These are phyloP conservation scores for Phytophthora citrophthora DNA, from an alignment of 352 stramenopile species.

Conservation along the genomic window DNA sequence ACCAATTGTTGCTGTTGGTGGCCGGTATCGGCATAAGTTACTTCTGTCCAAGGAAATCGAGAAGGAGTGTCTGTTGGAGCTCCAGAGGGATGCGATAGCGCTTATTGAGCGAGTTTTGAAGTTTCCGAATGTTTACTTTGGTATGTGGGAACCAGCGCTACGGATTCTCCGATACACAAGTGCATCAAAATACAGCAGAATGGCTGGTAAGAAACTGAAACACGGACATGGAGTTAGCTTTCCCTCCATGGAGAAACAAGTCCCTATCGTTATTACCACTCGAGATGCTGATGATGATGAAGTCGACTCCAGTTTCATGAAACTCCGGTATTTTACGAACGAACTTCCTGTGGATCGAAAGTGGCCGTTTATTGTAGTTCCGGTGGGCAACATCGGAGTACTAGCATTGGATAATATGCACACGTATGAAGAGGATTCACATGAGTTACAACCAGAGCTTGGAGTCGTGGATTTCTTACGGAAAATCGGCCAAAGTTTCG, in stretches of 20 bases:
- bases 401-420: slow-evolving; percentile 73
- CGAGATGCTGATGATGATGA: slow-evolving; percentile 13
- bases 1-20: background rate
- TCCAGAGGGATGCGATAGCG: slow-evolving; percentile 43
- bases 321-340: slow-evolving; percentile 51
- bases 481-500: slow-evolving; percentile 43
- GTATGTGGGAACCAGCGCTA: slow-evolving; percentile 57
- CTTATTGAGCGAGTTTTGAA: slow-evolving; percentile 45
- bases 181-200: slow-evolving; percentile 57
- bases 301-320: slow-evolving; percentile 4
- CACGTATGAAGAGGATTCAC: slow-evolving; percentile 45
- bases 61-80: slow-evolving; percentile 39
- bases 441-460: slow-evolving; percentile 64
- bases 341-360: slow-evolving; percentile 24
- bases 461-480: slow-evolving; percentile 80
- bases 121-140: slow-evolving; percentile 67
- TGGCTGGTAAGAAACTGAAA: slow-evolving; percentile 68
- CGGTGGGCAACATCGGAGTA: slow-evolving; percentile 51
- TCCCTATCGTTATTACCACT: slow-evolving; percentile 48
- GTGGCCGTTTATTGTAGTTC: slow-evolving; percentile 76
- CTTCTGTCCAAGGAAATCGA: slow-evolving; percentile 49
- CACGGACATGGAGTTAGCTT: slow-evolving; percentile 70
- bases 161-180: slow-evolving; percentile 56
- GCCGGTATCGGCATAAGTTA: slow-evolving; percentile 19
- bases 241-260: slow-evolving; percentile 39